phyloP scores from a whole-genome alignment of 768 basidiomycete species.

The Tephrocybe sp. region DNA sequence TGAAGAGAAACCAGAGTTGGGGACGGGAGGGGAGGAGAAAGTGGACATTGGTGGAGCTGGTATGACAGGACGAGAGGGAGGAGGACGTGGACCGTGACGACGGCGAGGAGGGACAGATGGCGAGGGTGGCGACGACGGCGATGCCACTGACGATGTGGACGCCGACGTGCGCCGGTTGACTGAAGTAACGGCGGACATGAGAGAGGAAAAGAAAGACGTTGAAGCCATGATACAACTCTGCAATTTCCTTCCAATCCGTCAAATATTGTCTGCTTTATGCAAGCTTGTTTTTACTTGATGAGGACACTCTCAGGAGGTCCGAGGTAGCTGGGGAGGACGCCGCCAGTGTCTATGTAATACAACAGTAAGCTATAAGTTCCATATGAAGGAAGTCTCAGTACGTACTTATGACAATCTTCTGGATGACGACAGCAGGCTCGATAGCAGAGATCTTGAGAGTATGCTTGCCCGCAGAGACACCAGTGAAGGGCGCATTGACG shows the following conservation, averaged over 20 bases:
- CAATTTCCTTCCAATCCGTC: too few species aligned
- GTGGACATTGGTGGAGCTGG: constrained; percentile 24
- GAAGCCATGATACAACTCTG: too few species aligned
- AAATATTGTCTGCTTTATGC: too few species aligned
- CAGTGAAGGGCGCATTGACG: constrained; percentile 37
- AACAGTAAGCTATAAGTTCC: constrained; percentile 1
- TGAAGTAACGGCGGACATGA: too few species aligned
- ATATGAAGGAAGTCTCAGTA: constrained; percentile 2
- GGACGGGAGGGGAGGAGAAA: constrained; percentile 40
- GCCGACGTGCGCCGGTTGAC: too few species aligned
- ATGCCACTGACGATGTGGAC: too few species aligned
- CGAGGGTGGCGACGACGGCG: too few species aligned
- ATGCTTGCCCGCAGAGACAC: constrained; percentile 49
- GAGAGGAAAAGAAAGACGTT: too few species aligned
- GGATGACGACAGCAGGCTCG: constrained; percentile 57
- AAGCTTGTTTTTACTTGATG: too few species aligned
- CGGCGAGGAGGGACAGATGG: too few species aligned
- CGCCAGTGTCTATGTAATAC: constrained; percentile 46
- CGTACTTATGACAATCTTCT: constrained; percentile 59
- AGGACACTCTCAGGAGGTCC: constrained; percentile 56
- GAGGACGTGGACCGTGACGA: too few species aligned
- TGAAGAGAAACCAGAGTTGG: constrained; percentile 44
- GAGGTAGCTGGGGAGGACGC: constrained; percentile 52
- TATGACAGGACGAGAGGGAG: too few species aligned
- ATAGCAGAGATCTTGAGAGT: constrained; percentile 59